Evolutionary conservation across 805 yeast genomes (phyloP).

Genomic region (Candida ipomoeae): DNA sequence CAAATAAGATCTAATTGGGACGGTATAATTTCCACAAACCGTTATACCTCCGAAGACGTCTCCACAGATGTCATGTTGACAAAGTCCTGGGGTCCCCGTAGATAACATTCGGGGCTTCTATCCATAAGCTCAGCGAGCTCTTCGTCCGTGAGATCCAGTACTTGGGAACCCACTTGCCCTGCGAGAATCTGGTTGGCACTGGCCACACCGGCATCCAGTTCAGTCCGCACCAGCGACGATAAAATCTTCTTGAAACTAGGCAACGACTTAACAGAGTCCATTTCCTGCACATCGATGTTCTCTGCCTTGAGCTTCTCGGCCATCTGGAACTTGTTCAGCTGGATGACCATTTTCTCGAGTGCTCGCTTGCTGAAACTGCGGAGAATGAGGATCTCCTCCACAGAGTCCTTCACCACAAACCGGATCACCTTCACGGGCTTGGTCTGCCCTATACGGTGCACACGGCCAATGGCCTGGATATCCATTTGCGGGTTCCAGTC

Average conservation of each 20-base stretch:
- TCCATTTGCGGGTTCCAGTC: slow-evolving; percentile 99
- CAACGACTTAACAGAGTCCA: slow-evolving; percentile 13
- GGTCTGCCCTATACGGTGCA: slow-evolving; percentile 87
- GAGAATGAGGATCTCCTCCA: slow-evolving; percentile 77
- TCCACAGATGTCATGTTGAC: slow-evolving; percentile 34
- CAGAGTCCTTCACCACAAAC: slow-evolving; percentile 68
- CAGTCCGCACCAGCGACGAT: not conserved
- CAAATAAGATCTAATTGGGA: too few species aligned
- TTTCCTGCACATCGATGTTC: slow-evolving; percentile 11
- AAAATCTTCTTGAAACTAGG: slow-evolving; percentile 2
- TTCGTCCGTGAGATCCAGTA: slow-evolving; percentile 23
- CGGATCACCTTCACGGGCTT: slow-evolving; percentile 81
- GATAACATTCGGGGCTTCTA: slow-evolving; percentile 43
- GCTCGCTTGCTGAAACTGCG: slow-evolving; percentile 77
- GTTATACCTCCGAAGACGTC: slow-evolving; percentile 15
- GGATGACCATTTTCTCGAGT: slow-evolving; percentile 65
- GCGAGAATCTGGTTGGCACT: slow-evolving; percentile 8
- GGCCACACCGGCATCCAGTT: not conserved
- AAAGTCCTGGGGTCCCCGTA: slow-evolving; percentile 21
- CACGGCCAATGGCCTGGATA: slow-evolving; percentile 93
- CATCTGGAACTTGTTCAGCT: slow-evolving; percentile 32
- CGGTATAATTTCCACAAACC: too few species aligned
- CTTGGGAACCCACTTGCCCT: slow-evolving; percentile 1
- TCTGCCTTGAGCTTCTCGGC: slow-evolving; percentile 27
- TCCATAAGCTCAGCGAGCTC: slow-evolving; percentile 51